A percentile compares a stretch with the other conserved stretches of the same genome.
Evolutionary conservation across 768 basidiomycete species (phyloP).

Genomic region (Chalciporus chontae): DNA sequence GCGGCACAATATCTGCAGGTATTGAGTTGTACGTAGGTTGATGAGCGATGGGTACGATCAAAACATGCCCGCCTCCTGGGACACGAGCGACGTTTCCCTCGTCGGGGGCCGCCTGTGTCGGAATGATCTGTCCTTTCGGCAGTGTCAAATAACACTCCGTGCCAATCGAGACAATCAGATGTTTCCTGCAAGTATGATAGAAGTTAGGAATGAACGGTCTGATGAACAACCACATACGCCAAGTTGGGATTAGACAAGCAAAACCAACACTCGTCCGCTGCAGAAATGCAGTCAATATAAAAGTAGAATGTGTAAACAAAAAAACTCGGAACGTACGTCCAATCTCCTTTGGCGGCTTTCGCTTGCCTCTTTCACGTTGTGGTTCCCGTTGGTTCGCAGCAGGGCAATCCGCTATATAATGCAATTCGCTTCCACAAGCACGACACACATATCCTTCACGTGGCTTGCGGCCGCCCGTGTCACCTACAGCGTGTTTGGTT

Average conservation of each 20-base stretch:
- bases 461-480: conserved; percentile 81
- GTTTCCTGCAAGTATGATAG: conserved; percentile 58
- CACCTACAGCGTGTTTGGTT: conserved; percentile 68
- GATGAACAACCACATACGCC: conserved; percentile 49
- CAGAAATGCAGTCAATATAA: conserved; percentile 6
- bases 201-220: background rate
- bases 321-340: conserved; percentile 54
- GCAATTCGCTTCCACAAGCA: conserved; percentile 83
- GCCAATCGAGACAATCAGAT: conserved; percentile 93
- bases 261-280: conserved; percentile 97
- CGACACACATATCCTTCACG: conserved; percentile 86
- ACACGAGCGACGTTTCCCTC: conserved; percentile 43
- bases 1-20: conserved; percentile 68
- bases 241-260: conserved; percentile 93
- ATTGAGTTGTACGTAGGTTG: conserved; percentile 85
- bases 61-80: conserved; percentile 94
- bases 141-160: conserved; percentile 91
- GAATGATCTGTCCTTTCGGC: conserved; percentile 93
- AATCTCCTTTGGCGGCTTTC: conserved; percentile 71
- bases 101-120: conserved; percentile 59
- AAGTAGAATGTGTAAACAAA: background rate
- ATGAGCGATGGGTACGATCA: conserved; percentile 92
- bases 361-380: conserved; percentile 31
- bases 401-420: conserved; percentile 87
- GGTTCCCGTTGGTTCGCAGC: conserved; percentile 52